Evolutionary conservation across 1,284 basidiomycete species (phyloP).

Genomic region (Apiotrichum gamsii): DNA sequence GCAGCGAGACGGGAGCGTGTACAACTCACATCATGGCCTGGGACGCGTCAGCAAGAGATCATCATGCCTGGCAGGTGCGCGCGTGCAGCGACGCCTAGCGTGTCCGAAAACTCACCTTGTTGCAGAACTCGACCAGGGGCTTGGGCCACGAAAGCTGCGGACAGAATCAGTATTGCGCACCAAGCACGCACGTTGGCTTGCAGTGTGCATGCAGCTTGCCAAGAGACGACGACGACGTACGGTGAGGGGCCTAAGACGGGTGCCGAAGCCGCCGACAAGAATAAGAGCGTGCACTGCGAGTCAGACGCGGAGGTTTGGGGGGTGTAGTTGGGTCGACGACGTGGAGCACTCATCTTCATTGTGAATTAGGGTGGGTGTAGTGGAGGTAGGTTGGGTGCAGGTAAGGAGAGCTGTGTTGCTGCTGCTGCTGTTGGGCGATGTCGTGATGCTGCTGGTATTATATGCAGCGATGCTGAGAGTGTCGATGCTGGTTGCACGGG

Average conservation of each 20-base stretch:
- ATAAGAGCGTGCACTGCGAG: slow-evolving; percentile 45
- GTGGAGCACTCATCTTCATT: slow-evolving; percentile 42
- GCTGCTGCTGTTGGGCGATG: not conserved
- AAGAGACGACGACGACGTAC: too few relatives aligned
- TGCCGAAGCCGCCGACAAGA: slow-evolving; percentile 52
- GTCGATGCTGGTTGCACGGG: too few relatives aligned
- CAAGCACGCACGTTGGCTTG: too few relatives aligned
- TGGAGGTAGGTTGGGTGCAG: not conserved
- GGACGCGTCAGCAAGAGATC: slow-evolving; percentile 5
- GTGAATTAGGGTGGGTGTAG: slow-evolving; percentile 8
- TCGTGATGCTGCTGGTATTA: too few relatives aligned
- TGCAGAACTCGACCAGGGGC: slow-evolving; percentile 53
- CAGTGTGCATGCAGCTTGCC: too few relatives aligned
- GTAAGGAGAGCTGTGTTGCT: not conserved
- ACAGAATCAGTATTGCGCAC: too few relatives aligned
- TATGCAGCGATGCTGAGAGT: too few relatives aligned
- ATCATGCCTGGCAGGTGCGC: too few relatives aligned
- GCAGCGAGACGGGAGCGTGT: too few relatives aligned
- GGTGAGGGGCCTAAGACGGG: slow-evolving; percentile 52
- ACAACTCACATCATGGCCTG: slow-evolving; percentile 47
- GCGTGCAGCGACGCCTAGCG: too few relatives aligned
- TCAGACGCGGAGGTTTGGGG: slow-evolving; percentile 2
- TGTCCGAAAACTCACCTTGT: slow-evolving; percentile 48
- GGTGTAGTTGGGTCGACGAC: not conserved
- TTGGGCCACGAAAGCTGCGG: slow-evolving; percentile 50